These are phyloP conservation scores for Aspergillus sp. DNA, from an alignment of 2,329 filamentous ascomycete genomes.

Conservation along the genomic window DNA sequence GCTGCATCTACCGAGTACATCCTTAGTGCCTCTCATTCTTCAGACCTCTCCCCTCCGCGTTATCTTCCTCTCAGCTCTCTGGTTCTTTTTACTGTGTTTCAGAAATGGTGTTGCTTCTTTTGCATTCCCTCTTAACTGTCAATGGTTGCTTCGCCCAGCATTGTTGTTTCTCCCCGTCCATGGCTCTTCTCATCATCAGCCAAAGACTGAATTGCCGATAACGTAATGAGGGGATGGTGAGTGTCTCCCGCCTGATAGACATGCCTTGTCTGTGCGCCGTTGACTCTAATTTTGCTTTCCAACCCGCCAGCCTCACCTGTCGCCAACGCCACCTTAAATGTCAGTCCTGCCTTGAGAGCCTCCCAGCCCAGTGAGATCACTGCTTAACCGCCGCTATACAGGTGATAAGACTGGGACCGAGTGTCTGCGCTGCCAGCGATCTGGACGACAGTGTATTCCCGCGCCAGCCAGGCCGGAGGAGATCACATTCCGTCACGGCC, in stretches of 20 bases:
- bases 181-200: slow-evolving; percentile 25
- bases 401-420: slow-evolving; percentile 41
- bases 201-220: slow-evolving; percentile 27
- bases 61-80: slow-evolving; percentile 7
- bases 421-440: slow-evolving; percentile 43
- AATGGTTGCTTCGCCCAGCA: slow-evolving; percentile 13
- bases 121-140: slow-evolving; percentile 12
- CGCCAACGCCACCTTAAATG: slow-evolving; percentile 46
- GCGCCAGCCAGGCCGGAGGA: slow-evolving; percentile 40
- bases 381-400: slow-evolving; percentile 21
- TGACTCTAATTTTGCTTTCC: slow-evolving; percentile 2
- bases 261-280: background rate
- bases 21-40: slow-evolving; percentile 16
- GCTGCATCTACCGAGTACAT: slow-evolving; percentile 20
- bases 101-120: slow-evolving; percentile 14
- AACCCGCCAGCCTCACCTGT: slow-evolving; percentile 37
- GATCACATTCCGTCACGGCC: slow-evolving; percentile 43
- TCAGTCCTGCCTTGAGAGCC: slow-evolving; percentile 19
- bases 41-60: slow-evolving; percentile 6
- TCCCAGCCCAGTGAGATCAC: background rate
- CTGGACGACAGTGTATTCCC: slow-evolving; percentile 40
- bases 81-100: slow-evolving; percentile 7
- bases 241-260: slow-evolving; percentile 19
- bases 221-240: slow-evolving; percentile 47
- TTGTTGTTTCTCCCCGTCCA: slow-evolving; percentile 27